phyloP scores from a whole-genome alignment of 108 stramenopile genomes.

The Cyclotella sp. region DNA sequence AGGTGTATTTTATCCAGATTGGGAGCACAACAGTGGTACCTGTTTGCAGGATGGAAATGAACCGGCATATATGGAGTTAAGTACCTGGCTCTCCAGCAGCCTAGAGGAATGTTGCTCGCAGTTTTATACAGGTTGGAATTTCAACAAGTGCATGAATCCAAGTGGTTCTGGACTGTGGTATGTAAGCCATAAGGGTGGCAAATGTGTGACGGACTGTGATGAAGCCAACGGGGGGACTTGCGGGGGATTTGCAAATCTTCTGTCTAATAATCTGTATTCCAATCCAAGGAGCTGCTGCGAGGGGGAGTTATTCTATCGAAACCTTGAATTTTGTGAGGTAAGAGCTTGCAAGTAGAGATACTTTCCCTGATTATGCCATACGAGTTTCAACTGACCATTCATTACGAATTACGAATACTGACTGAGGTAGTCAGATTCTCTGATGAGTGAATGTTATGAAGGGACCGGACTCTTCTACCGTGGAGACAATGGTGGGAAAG shows the following conservation, averaged over 20 bases:
- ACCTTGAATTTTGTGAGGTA: constrained; percentile 13
- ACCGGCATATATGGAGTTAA: constrained; percentile 8
- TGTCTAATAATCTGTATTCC: constrained; percentile 5
- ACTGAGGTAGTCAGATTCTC: constrained; percentile 6
- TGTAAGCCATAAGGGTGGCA: not conserved
- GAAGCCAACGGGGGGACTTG: constrained; percentile 6
- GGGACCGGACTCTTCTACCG: constrained; percentile 22
- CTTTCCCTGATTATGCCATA: not conserved
- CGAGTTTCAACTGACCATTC: not conserved
- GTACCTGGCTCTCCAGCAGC: constrained; percentile 5
- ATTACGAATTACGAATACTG: not conserved
- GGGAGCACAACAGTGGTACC: constrained; percentile 2
- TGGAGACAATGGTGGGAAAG: constrained; percentile 8
- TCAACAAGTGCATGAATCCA: constrained; percentile 10
- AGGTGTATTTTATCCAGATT: constrained; percentile 5
- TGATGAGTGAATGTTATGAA: constrained; percentile 8
- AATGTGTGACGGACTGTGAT: constrained; percentile 19
- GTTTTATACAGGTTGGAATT: constrained; percentile 9
- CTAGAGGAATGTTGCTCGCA: constrained; percentile 8
- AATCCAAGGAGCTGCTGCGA: constrained; percentile 24
- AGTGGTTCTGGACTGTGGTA: constrained; percentile 26
- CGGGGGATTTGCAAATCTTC: constrained; percentile 14
- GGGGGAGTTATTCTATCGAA: not conserved
- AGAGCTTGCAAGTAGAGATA: not conserved
- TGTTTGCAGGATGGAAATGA: constrained; percentile 16